Evolutionary conservation across 179 eudicot genomes (phyloP), one percentile per base, ranked within the genome.

Genomic region (Beta corolliflora): DNA sequence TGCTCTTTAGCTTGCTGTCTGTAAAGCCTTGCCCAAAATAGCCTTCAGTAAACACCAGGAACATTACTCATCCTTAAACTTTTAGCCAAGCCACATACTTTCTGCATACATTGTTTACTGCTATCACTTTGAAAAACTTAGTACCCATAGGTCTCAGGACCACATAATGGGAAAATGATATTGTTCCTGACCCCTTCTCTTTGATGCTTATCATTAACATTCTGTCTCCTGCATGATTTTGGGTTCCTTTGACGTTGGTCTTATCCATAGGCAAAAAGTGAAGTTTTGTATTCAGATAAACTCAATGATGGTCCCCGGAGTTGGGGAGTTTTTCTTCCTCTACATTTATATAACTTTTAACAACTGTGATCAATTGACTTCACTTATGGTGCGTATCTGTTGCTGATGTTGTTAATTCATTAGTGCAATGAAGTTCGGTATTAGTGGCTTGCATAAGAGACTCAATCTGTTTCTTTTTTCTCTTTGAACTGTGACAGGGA

Each of bases 401-500:
- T 46, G 64, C 58, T 21, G 46, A n/a, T 58, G 63, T 25, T 23
- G 16, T 59, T 14, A 31, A 15, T n/a, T 8, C 75, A 66, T 71
- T 46, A 46, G 29, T 19, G 45, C 29, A 15, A 58, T 18, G 16
- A 41, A 23, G 29, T 18, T 46, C 15, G 56, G 55, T 64, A 19
- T 36, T 4, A 10, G 10, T 48, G 75, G 75, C 58, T 71, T 71
- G 36, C 41, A 21, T 50, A 16, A 15, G 55, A 71, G 45, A 53
- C 60, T 72, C 25, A 52, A n/a, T 4, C 60, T 72, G 56, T 21
- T 72, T 72, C 60, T 9, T 23, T n/a, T 6, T 76, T 76, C 21
- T 25, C 48, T 56, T 66, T 85, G 54, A 68, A 46, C 52, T 83
- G 50, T 73, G 81, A 64, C 83, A 96, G 99, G 99, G 72, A 94